These are phyloP conservation scores for Leucocoprinus leucothites DNA, from an alignment of 768 basidiomycete genomes.

Conservation along the genomic window DNA sequence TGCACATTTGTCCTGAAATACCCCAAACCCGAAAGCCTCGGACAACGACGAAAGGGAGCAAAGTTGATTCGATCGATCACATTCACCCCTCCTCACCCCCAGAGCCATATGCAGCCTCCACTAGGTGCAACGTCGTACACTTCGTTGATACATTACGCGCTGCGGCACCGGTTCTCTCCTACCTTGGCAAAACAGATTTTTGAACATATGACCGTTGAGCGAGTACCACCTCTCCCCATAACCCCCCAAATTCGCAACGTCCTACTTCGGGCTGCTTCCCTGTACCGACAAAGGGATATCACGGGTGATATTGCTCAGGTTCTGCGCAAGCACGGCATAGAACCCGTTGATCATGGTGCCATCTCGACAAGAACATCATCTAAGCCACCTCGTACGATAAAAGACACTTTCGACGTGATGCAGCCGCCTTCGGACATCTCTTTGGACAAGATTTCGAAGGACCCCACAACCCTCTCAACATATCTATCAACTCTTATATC, in stretches of 20 bases:
- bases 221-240: conserved; percentile 31
- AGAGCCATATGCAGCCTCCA: conserved; percentile 15
- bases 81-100: background rate
- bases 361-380: background rate
- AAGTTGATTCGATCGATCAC: background rate
- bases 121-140: conserved; percentile 41
- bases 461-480: conserved; percentile 47
- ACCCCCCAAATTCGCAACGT: conserved; percentile 35
- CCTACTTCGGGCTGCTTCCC: conserved; percentile 50
- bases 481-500: conserved; percentile 51
- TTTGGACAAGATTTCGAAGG: conserved; percentile 20
- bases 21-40: background rate
- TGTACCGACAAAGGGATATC: conserved; percentile 44
- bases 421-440: background rate
- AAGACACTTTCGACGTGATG: background rate
- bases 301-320: conserved; percentile 33
- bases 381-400: conserved; percentile 8
- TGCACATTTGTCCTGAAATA: background rate
- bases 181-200: conserved; percentile 45
- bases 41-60: background rate
- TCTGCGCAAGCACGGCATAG: conserved; percentile 17
- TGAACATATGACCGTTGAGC: conserved; percentile 48
- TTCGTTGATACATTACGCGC: conserved; percentile 60
- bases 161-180: conserved; percentile 56
- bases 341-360: background rate